Conservation (phyloP, 139 green algal species). For the Picochlorum sp. region DNA sequence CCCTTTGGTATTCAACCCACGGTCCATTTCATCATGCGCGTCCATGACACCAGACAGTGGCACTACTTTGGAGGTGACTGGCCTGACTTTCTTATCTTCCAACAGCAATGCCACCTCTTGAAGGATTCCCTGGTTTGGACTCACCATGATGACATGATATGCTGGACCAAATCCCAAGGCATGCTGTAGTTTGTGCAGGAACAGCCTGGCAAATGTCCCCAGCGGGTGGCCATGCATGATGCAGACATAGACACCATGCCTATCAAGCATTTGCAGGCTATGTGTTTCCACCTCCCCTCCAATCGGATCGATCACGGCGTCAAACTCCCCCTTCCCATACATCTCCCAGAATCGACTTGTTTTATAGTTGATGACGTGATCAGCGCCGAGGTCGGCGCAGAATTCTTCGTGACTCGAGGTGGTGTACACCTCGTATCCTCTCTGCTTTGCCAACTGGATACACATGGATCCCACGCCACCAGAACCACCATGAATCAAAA, state of each 20-base stretch:
- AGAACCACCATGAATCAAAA: conserved; percentile 32
- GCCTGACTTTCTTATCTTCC: conserved; percentile 17
- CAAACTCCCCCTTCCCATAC: neutral
- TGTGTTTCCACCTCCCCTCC: conserved; percentile 15
- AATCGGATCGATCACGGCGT: conserved; percentile 12
- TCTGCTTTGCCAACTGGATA: conserved; percentile 34
- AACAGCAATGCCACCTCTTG: conserved; percentile 19
- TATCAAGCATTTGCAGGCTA: conserved; percentile 11
- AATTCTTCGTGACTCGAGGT: conserved; percentile 50
- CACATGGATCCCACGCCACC: conserved; percentile 33
- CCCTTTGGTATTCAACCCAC: conserved; percentile 22
- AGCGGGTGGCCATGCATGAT: neutral
- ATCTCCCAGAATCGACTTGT: conserved; percentile 14
- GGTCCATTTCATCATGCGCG: conserved; percentile 32
- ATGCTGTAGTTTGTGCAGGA: conserved; percentile 1
- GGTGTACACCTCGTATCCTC: conserved; percentile 38
- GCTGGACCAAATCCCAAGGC: conserved; percentile 11
- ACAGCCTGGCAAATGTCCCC: neutral
- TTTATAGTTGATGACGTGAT: conserved; percentile 55
- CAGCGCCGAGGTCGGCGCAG: conserved; percentile 34
- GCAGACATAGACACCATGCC: conserved; percentile 4
- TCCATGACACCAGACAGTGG: conserved; percentile 19
- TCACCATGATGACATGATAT: conserved; percentile 14
- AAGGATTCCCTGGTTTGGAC: conserved; percentile 5
- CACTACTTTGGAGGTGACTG: conserved; percentile 22